Evolutionary conservation across 2,329 filamentous ascomycete genomes (phyloP).

Genomic region (Furcasterigmium sp.): DNA sequence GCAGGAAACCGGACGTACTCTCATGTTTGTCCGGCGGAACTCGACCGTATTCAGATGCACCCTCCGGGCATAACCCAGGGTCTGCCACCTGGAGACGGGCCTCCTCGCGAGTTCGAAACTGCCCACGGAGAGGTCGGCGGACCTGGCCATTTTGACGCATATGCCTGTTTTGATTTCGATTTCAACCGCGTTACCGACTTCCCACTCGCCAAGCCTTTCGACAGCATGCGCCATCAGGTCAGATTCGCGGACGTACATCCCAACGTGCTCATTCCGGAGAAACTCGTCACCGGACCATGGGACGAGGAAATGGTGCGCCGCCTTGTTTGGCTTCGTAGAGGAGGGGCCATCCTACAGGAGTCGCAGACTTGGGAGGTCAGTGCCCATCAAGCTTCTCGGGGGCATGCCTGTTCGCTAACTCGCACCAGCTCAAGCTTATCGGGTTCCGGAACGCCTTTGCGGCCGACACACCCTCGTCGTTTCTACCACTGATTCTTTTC

Average conservation of each 20-base stretch:
- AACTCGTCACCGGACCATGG: slow-evolving; percentile 36
- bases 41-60: slow-evolving; percentile 7
- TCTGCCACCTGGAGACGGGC: slow-evolving; percentile 1
- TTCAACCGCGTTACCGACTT: slow-evolving; percentile 14
- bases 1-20: background rate
- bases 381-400: too few relatives aligned
- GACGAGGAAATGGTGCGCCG: slow-evolving; percentile 30
- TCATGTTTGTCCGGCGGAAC: slow-evolving; percentile 5
- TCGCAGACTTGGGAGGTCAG: slow-evolving; percentile 33
- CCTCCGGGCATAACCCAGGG: too few relatives aligned
- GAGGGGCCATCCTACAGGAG: slow-evolving; percentile 25
- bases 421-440: background rate
- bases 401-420: background rate
- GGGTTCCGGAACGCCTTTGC: background rate
- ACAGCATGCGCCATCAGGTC: too few relatives aligned
- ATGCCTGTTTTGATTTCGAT: slow-evolving; percentile 29
- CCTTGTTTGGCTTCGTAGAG: slow-evolving; percentile 40
- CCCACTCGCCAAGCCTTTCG: too few relatives aligned
- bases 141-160: slow-evolving; percentile 23
- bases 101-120: background rate
- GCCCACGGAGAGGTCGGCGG: slow-evolving; percentile 18
- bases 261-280: slow-evolving; percentile 29
- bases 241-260: slow-evolving; percentile 30
- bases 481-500: background rate
- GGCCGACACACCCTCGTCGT: background rate